Evolutionary conservation across 768 basidiomycete species (phyloP).

Genomic region (Trametes maxima): DNA sequence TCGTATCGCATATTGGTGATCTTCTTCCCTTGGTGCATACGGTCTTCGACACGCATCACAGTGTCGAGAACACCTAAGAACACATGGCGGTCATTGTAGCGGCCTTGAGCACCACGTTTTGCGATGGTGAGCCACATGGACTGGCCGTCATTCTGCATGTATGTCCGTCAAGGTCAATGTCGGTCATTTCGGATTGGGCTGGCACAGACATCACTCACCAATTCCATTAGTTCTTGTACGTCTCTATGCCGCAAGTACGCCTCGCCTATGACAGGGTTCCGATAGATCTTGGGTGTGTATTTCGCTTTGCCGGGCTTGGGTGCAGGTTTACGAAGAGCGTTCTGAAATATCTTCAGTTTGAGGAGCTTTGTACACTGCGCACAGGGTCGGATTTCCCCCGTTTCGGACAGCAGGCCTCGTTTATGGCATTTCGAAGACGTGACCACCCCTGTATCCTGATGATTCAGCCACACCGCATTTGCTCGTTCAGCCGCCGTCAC

Average conservation of each 20-base stretch:
- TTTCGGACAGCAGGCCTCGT: not conserved
- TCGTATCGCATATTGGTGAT: not conserved
- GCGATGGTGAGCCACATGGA: not conserved
- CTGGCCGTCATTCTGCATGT: not conserved
- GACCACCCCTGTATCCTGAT: not conserved
- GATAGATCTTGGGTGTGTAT: constrained; percentile 9
- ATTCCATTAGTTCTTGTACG: constrained; percentile 6
- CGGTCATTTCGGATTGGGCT: too few relatives aligned
- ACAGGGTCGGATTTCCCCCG: not conserved
- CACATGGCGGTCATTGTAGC: not conserved
- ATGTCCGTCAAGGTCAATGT: not conserved
- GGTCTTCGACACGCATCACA: not conserved
- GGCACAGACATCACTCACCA: constrained; percentile 1
- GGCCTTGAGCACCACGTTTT: not conserved
- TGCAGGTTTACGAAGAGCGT: not conserved
- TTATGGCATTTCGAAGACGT: not conserved
- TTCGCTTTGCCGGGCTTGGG: not conserved
- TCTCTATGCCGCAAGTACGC: constrained; percentile 2
- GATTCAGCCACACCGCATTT: not conserved
- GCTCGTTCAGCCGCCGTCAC: not conserved
- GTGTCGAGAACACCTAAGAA: not conserved
- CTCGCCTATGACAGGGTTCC: not conserved
- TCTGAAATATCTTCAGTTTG: not conserved
- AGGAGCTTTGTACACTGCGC: not conserved
- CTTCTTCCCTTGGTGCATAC: not conserved